Conservation (phyloP, 139 green algal species). For the Coelastrella sp. region DNA sequence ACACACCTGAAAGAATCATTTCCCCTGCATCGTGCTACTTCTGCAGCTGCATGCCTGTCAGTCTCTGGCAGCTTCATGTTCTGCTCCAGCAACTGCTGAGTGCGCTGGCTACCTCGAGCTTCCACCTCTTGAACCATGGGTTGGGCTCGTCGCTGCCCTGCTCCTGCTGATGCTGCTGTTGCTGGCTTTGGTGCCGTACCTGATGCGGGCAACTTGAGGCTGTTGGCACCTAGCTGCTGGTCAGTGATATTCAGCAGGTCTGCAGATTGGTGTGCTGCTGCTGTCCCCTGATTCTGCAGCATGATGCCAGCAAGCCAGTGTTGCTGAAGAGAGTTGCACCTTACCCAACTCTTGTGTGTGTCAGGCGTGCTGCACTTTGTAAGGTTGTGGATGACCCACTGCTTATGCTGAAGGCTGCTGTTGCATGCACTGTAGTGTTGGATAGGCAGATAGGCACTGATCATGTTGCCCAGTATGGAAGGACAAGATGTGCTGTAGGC, state of each 20-base stretch:
- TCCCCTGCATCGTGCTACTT: not conserved
- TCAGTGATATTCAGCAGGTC: not conserved
- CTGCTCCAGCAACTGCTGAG: constrained; percentile 17
- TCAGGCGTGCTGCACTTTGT: not conserved
- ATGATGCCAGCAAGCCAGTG: not conserved
- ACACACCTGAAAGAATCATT: constrained; percentile 27
- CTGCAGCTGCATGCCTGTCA: not conserved
- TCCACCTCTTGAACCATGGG: constrained; percentile 21
- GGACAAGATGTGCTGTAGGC: not conserved
- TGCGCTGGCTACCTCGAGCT: not conserved
- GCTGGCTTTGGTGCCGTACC: not conserved
- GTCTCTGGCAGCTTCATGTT: constrained; percentile 6
- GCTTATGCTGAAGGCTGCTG: not conserved
- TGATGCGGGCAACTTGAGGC: not conserved
- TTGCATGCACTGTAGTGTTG: not conserved
- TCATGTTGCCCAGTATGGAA: not conserved
- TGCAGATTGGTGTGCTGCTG: not conserved
- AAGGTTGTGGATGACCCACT: not conserved
- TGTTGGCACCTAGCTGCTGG: not conserved
- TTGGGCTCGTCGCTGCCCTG: not conserved
- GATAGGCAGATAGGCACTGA: not conserved
- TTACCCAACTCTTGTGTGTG: not conserved
- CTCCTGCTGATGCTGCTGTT: not conserved
- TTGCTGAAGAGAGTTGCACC: not conserved
- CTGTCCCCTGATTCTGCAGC: not conserved